Conservation (phyloP, 805 yeast genomes). For the Saturnispora halmiae region DNA sequence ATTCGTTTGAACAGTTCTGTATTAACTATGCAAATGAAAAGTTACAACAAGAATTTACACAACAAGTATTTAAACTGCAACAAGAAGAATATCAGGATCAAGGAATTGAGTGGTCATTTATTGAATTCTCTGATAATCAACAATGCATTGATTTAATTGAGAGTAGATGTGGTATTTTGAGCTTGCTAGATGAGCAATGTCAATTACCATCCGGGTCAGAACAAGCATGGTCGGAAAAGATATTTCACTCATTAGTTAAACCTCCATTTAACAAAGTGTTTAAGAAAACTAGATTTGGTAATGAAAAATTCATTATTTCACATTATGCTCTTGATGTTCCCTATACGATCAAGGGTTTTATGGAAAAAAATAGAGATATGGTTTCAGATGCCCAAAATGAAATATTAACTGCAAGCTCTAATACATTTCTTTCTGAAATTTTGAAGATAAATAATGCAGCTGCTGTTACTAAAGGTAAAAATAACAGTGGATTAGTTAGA, state of each 20-base stretch:
- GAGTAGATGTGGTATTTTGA: constrained; percentile 73
- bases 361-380: constrained; percentile 94
- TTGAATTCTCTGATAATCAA: constrained; percentile 92
- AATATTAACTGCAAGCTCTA: constrained; percentile 61
- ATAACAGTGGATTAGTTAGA: background rate
- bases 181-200: constrained; percentile 89
- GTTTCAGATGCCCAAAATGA: constrained; percentile 93
- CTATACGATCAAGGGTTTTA: constrained; percentile 87
- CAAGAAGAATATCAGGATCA: constrained; percentile 91
- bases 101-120: constrained; percentile 93
- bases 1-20: constrained; percentile 96
- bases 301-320: constrained; percentile 76
- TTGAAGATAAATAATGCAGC: constrained; percentile 46
- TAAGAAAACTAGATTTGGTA: constrained; percentile 91
- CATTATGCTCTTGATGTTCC: constrained; percentile 94
- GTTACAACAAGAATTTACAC: constrained; percentile 93
- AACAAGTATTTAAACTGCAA: constrained; percentile 92
- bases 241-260: constrained; percentile 76
- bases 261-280: constrained; percentile 71
- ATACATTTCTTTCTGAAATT: constrained; percentile 57
- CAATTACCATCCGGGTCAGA: constrained; percentile 91
- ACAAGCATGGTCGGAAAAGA: constrained; percentile 83
- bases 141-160: constrained; percentile 93
- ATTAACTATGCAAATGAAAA: constrained; percentile 95
- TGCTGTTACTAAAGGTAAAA: too few species aligned